A percentile compares a stretch with the other conserved stretches of the same genome.
These are phyloP conservation scores for Cryptococcus sp. DNA, from an alignment of 1,284 basidiomycete species.

Conservation along the genomic window DNA sequence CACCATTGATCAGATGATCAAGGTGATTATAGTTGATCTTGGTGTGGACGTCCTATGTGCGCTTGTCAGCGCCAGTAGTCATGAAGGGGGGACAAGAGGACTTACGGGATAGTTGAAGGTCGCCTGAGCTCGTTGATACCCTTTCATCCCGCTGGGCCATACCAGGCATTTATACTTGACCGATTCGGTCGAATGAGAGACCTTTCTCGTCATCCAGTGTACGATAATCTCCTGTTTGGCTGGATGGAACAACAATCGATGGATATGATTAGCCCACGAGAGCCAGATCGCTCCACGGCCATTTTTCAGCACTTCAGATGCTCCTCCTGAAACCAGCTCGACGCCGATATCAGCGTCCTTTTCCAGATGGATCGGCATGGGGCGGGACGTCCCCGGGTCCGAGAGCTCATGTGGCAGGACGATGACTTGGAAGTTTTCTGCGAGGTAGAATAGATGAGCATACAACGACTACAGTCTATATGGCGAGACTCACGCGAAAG, in stretches of 20 bases:
- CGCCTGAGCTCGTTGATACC: slow-evolving; percentile 77
- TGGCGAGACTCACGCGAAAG: slow-evolving; percentile 56
- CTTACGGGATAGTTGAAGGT: slow-evolving; percentile 73
- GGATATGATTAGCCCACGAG: slow-evolving; percentile 93
- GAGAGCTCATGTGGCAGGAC: slow-evolving; percentile 52
- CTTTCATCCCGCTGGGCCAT: slow-evolving; percentile 86
- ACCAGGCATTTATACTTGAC: slow-evolving; percentile 85
- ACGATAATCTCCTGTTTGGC: slow-evolving; percentile 85
- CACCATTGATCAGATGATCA: slow-evolving; percentile 71
- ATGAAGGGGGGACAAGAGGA: slow-evolving; percentile 18
- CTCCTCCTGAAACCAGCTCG: slow-evolving; percentile 60
- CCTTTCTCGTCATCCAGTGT: slow-evolving; percentile 77
- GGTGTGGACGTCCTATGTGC: slow-evolving; percentile 50
- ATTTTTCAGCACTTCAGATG: slow-evolving; percentile 68
- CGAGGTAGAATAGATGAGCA: slow-evolving; percentile 26
- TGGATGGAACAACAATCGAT: slow-evolving; percentile 76
- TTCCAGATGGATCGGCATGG: slow-evolving; percentile 21
- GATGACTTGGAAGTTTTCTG: slow-evolving; percentile 97
- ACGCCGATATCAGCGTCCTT: slow-evolving; percentile 46
- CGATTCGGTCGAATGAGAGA: slow-evolving; percentile 63
- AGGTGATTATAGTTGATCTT: slow-evolving; percentile 54
- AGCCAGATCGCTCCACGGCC: slow-evolving; percentile 80
- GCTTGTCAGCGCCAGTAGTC: slow-evolving; percentile 19
- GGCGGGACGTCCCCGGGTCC: slow-evolving; percentile 17
- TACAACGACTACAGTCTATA: too few species aligned